A percentile compares a stretch with the other conserved stretches of the same genome.
phyloP scores from a whole-genome alignment of 192 early-diverging fungal species.

The Coemansia sp. region DNA sequence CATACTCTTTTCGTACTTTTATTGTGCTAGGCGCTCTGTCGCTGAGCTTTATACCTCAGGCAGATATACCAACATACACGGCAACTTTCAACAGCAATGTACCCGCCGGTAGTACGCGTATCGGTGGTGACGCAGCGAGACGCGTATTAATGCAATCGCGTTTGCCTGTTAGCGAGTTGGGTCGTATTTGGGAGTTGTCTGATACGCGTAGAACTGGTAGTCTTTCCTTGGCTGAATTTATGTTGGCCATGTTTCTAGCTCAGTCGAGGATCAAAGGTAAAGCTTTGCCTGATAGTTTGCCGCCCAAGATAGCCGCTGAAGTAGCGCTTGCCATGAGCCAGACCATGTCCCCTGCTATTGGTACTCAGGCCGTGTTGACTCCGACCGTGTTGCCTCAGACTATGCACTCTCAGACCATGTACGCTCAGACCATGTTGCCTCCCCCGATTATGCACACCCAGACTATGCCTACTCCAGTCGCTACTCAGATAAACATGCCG shows the following conservation, averaged over 20 bases:
- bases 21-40: slow-evolving; percentile 16
- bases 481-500: background rate
- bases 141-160: slow-evolving; percentile 62
- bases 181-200: slow-evolving; percentile 66
- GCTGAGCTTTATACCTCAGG: slow-evolving; percentile 42
- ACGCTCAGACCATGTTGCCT: no score
- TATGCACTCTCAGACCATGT: no score
- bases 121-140: slow-evolving; percentile 58
- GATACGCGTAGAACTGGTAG: slow-evolving; percentile 56
- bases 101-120: slow-evolving; percentile 11
- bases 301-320: slow-evolving; percentile 58
- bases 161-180: slow-evolving; percentile 59
- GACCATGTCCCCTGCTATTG: background rate
- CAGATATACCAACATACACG: slow-evolving; percentile 27
- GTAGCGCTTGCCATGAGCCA: slow-evolving; percentile 22
- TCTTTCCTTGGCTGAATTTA: slow-evolving; percentile 67
- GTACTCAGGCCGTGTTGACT: background rate
- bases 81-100: slow-evolving; percentile 35
- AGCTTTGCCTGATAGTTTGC: slow-evolving; percentile 57
- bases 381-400: no score
- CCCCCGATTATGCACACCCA: no score
- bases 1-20: background rate
- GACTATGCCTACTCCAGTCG: background rate
- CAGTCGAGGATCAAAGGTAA: slow-evolving; percentile 61
- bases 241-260: slow-evolving; percentile 68